Evolutionary conservation across 2,329 filamentous ascomycete species (phyloP), one percentile per base, ranked within the genome.

Genomic region (Fusarium acutatum): DNA sequence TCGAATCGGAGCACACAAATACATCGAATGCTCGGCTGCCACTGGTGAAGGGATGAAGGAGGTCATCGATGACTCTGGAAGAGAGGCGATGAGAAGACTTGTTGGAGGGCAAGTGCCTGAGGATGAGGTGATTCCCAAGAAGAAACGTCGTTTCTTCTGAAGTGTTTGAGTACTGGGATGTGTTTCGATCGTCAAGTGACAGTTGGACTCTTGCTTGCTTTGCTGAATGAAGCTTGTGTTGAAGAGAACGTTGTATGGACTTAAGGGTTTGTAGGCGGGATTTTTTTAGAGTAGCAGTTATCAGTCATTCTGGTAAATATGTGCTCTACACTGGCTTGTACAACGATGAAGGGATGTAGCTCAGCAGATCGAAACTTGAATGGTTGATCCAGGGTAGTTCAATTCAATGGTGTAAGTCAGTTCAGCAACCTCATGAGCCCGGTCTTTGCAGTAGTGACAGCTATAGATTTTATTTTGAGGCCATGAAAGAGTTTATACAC

Each of bases 1-100:
- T 15, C 75, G 78, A 0, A 79, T 83, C 30, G 75, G 77, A 4
- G 80, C 79, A 1, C 53, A 76, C 30, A 59, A 63, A 11, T 83
- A 83, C 46, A 35, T 77, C 15, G 82, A 84, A 62, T 83, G 81
- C 60, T 84, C 82, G 10, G 81, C 82, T 52, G 68, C 75, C 17
- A 82, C 79, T 12, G 81, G 82, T 4, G 78, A 84, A 28, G 81
- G 81, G 10, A 71, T 83, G 60, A 75, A 79, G 18, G 67, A 64
- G 8, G 46, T 83, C 6, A 69, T 84, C 6, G 78, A 81, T 17
- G 74, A 77, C 3, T 71, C 75, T 32, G 78, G 50, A 5, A 63
- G 58, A 37, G 78, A 79, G 60, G 79, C 79, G 1, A 73, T 73
- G 15, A 61, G 70, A 38, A 68, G 74, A 30, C 68, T 69, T 44